phyloP scores from a whole-genome alignment of 345 rosid genomes.

The Abelmoschus esculentus region DNA sequence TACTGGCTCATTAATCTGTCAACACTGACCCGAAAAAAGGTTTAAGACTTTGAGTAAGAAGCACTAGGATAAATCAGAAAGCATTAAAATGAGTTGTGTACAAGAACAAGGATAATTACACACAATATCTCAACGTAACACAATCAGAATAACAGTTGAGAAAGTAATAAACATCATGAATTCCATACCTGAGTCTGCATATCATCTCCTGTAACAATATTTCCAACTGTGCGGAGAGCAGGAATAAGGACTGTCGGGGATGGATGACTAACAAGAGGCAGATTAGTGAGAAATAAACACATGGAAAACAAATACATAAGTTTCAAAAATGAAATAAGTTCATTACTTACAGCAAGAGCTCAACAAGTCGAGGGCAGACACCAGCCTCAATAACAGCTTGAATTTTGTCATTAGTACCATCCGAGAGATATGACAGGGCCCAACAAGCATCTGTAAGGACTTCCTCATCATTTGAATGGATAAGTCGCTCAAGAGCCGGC shows the following conservation, averaged over 20 bases:
- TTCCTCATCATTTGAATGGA: constrained; percentile 67
- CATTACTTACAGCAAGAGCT: constrained; percentile 50
- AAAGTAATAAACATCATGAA: not conserved
- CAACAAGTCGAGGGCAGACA: constrained; percentile 60
- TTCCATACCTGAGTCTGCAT: constrained; percentile 51
- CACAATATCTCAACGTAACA: not conserved
- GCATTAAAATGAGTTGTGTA: not conserved
- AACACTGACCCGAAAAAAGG: too few relatives aligned
- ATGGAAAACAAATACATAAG: not conserved
- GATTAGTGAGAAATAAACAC: not conserved
- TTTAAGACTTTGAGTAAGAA: too few relatives aligned
- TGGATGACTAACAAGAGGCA: constrained; percentile 36
- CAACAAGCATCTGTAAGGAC: constrained; percentile 81
- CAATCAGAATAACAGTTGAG: not conserved
- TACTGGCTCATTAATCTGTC: not conserved
- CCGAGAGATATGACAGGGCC: constrained; percentile 76
- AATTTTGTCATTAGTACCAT: constrained; percentile 71
- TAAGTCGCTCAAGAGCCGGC: constrained; percentile 59
- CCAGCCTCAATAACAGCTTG: constrained; percentile 67
- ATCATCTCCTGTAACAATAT: constrained; percentile 80
- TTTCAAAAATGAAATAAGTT: not conserved
- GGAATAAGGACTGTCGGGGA: constrained; percentile 65
- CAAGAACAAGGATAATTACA: not conserved
- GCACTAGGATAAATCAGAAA: not conserved
- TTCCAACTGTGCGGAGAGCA: constrained; percentile 79